A percentile compares a stretch with the other conserved stretches of the same genome.
These are phyloP conservation scores for Carnegiea gigantea DNA, from an alignment of 179 eudicot species.

Conservation along the genomic window DNA sequence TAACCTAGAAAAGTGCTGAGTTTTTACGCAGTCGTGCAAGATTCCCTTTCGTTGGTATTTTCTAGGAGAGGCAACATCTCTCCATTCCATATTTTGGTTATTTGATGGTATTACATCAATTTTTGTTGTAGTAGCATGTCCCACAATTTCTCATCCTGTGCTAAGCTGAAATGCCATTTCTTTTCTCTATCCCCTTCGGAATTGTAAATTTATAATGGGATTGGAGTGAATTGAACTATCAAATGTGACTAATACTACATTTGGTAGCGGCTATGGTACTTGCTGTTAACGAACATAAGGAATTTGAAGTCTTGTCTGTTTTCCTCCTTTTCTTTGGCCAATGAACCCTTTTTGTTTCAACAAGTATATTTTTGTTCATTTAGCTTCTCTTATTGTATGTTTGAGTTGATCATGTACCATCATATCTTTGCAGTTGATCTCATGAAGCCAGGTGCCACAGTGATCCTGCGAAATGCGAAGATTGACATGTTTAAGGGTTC, in stretches of 20 bases:
- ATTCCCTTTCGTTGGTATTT: background rate
- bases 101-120: too few relatives aligned
- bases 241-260: background rate
- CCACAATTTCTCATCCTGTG: too few relatives aligned
- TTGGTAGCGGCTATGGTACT: background rate
- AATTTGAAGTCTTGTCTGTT: background rate
- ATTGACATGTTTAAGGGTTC: conserved; percentile 92
- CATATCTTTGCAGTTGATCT: conserved; percentile 47
- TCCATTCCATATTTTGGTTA: too few relatives aligned
- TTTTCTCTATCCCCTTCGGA: too few relatives aligned
- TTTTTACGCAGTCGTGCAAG: background rate
- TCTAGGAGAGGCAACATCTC: too few relatives aligned
- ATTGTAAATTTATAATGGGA: too few relatives aligned
- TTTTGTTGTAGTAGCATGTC: too few relatives aligned
- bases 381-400: background rate
- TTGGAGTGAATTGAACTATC: too few relatives aligned
- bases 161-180: too few relatives aligned
- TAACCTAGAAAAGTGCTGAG: too few relatives aligned
- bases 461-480: conserved; percentile 75
- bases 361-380: background rate
- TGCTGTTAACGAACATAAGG: background rate
- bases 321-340: background rate
- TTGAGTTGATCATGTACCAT: background rate
- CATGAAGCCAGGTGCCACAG: conserved; percentile 67
- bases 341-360: background rate